These are phyloP conservation scores for Gypsophila paniculata DNA, from an alignment of 179 eudicot genomes.

Conservation along the genomic window DNA sequence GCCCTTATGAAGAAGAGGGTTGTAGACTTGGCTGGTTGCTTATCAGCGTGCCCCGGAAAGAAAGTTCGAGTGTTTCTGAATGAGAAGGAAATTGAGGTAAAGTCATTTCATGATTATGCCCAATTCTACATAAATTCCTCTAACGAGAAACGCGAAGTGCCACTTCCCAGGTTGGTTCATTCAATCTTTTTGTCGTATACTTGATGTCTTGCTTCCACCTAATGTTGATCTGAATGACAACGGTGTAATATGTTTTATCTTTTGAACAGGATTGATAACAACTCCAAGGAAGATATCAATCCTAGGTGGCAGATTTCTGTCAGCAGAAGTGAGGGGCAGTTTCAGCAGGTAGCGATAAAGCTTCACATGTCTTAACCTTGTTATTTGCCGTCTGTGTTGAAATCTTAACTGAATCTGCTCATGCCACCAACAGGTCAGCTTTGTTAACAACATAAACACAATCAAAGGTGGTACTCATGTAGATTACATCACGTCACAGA, in stretches of 20 bases:
- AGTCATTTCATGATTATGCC: constrained; percentile 64
- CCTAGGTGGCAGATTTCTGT: constrained; percentile 83
- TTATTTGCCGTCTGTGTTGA: too few relatives aligned
- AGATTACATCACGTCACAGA: constrained; percentile 70
- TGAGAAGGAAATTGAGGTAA: constrained; percentile 60
- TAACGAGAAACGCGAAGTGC: constrained; percentile 27
- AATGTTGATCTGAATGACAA: too few relatives aligned
- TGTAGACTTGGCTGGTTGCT: constrained; percentile 80
- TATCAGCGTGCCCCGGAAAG: constrained; percentile 78
- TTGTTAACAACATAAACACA: constrained; percentile 79
- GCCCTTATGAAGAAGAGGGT: constrained; percentile 91
- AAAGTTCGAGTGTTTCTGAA: constrained; percentile 66
- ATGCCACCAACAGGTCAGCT: constrained; percentile 99
- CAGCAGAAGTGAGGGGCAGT: constrained; percentile 71
- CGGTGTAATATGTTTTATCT: too few relatives aligned
- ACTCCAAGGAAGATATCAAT: constrained; percentile 42
- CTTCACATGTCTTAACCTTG: not conserved
- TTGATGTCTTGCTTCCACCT: too few relatives aligned
- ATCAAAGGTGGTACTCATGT: constrained; percentile 95
- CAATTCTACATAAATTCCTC: constrained; percentile 55
- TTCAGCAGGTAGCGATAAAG: constrained; percentile 63
- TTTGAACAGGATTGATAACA: constrained; percentile 35
- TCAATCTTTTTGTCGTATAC: not conserved
- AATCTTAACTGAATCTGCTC: too few relatives aligned
- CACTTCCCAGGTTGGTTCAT: constrained; percentile 45